Conservation (phyloP, 352 stramenopile species). For the Elongisporangium prolatum region DNA sequence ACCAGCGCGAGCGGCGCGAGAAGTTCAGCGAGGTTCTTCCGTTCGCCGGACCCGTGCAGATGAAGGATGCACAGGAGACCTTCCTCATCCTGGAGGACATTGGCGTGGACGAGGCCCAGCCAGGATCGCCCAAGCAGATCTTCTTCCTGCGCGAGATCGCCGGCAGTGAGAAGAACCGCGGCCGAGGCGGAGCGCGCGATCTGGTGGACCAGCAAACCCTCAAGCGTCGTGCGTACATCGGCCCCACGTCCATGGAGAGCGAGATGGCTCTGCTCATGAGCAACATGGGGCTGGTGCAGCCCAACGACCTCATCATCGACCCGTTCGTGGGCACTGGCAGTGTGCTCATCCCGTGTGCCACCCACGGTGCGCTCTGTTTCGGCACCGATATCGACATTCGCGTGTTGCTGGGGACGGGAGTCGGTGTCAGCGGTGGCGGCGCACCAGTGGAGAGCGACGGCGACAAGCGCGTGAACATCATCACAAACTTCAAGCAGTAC, state of each 20-base stretch:
- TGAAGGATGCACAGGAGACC: conserved; percentile 64
- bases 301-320: conserved; percentile 89
- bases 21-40: conserved; percentile 47
- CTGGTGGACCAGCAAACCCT: conserved; percentile 90
- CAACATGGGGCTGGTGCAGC: conserved; percentile 75
- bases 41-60: conserved; percentile 64
- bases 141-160: conserved; percentile 70
- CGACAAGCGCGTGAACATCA: conserved; percentile 56
- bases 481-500: conserved; percentile 93
- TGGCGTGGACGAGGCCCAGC: conserved; percentile 32
- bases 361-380: conserved; percentile 91
- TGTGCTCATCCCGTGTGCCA: conserved; percentile 93
- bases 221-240: conserved; percentile 94
- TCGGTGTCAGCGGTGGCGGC: conserved; percentile 41
- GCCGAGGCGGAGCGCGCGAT: conserved; percentile 59
- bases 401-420: conserved; percentile 90
- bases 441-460: conserved; percentile 8
- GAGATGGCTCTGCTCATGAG: conserved; percentile 97
- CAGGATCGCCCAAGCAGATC: conserved; percentile 42
- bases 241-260: conserved; percentile 96
- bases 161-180: conserved; percentile 68
- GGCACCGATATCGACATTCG: conserved; percentile 97
- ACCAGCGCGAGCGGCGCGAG: conserved; percentile 48
- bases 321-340: conserved; percentile 97
- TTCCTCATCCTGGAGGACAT: conserved; percentile 77